Evolutionary conservation across 768 basidiomycete species (phyloP).

Genomic region (Mycena alexandri): DNA sequence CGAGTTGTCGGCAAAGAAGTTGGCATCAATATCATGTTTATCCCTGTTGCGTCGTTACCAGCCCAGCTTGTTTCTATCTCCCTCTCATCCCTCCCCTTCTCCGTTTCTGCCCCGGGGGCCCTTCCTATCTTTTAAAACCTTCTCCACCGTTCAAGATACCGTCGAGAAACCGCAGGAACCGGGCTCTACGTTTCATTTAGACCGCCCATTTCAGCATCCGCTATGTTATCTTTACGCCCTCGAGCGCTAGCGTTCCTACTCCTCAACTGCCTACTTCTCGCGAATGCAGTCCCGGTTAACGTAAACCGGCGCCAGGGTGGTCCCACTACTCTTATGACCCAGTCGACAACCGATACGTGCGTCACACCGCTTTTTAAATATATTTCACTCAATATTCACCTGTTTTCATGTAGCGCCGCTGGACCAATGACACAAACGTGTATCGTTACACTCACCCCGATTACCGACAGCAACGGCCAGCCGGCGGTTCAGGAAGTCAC

Average conservation of each 20-base stretch:
- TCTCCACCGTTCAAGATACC: slow-evolving; percentile 48
- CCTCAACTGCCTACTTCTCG: slow-evolving; percentile 53
- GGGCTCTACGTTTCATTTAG: slow-evolving; percentile 53
- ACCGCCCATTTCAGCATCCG: slow-evolving; percentile 44
- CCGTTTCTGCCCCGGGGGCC: slow-evolving; percentile 56
- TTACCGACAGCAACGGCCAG: slow-evolving; percentile 62
- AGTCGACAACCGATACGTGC: slow-evolving; percentile 54
- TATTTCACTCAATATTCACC: slow-evolving; percentile 47
- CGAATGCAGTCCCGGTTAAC: slow-evolving; percentile 53
- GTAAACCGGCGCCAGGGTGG: slow-evolving; percentile 43
- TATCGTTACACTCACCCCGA: slow-evolving; percentile 67
- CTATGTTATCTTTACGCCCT: slow-evolving; percentile 55
- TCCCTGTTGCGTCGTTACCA: neutral
- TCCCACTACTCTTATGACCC: neutral
- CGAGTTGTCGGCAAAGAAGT: neutral
- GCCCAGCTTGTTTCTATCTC: slow-evolving; percentile 24
- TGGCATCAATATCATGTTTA: slow-evolving; percentile 38
- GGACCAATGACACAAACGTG: slow-evolving; percentile 72
- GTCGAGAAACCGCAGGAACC: slow-evolving; percentile 65
- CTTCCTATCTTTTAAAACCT: slow-evolving; percentile 59
- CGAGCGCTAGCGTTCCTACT: slow-evolving; percentile 52
- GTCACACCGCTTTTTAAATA: slow-evolving; percentile 60
- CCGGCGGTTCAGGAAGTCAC: slow-evolving; percentile 64
- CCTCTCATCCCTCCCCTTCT: slow-evolving; percentile 44
- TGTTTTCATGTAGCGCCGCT: slow-evolving; percentile 52